A percentile compares a stretch with the other conserved stretches of the same genome.
These are phyloP conservation scores for Pleurostoma richardsiae DNA, from an alignment of 2,329 filamentous ascomycete genomes.

Conservation along the genomic window DNA sequence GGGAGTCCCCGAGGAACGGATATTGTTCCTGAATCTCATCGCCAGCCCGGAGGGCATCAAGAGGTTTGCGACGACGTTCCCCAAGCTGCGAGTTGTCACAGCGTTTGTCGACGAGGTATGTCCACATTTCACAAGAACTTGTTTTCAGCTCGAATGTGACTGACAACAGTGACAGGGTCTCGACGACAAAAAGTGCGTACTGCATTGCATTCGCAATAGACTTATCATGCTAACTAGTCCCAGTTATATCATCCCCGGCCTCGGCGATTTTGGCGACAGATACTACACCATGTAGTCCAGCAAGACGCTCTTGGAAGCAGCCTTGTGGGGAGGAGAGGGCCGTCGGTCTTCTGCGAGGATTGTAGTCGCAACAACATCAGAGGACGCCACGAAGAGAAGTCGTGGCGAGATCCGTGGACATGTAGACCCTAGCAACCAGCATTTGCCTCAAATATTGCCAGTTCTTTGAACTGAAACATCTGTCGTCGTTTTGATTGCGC, in stretches of 20 bases:
- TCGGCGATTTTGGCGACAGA: conserved; percentile 92
- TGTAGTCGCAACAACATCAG: no score
- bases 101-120: conserved; percentile 83
- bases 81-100: conserved; percentile 85
- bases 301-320: background rate
- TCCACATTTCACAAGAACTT: conserved; percentile 2
- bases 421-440: no score
- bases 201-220: background rate
- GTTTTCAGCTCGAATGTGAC: background rate
- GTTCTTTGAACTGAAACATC: background rate
- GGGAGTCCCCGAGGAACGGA: conserved; percentile 90
- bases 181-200: conserved; percentile 88
- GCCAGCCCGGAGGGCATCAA: conserved; percentile 91
- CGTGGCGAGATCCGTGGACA: no score
- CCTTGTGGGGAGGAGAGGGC: no score
- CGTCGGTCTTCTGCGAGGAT: no score
- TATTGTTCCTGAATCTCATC: conserved; percentile 94
- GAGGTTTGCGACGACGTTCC: conserved; percentile 85
- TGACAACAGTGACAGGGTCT: conserved; percentile 55
- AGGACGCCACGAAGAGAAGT: no score
- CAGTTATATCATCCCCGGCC: conserved; percentile 91
- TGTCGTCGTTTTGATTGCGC: background rate
- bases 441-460: no score
- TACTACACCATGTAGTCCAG: conserved; percentile 77
- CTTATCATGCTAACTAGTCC: conserved; percentile 26